A percentile compares a stretch with the other conserved stretches of the same genome.
phyloP scores from a whole-genome alignment of 2,329 filamentous ascomycete species.

The Phaeosphaeriaceae sp. region DNA sequence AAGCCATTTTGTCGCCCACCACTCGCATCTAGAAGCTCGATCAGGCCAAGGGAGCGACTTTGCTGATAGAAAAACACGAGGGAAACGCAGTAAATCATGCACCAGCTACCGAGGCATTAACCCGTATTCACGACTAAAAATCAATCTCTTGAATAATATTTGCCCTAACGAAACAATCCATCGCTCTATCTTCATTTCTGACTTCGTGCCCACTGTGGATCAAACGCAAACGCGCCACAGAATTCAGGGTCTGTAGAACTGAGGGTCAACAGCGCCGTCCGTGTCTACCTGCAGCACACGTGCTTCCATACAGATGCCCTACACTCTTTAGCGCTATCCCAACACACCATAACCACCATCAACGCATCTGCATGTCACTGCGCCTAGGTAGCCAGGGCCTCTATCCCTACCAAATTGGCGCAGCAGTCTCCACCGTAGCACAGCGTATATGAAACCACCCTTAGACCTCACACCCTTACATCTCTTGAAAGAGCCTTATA shows the following conservation, averaged over 20 bases:
- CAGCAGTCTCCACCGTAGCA: neutral
- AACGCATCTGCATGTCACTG: slow-evolving; percentile 6
- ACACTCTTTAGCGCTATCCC: neutral
- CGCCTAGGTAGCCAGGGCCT: slow-evolving; percentile 1
- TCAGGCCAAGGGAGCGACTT: slow-evolving; percentile 3
- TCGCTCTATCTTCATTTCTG: neutral
- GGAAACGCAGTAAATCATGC: neutral
- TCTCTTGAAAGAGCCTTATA: neutral
- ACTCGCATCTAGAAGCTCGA: slow-evolving; percentile 1
- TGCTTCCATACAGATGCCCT: slow-evolving; percentile 3
- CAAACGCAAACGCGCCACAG: neutral
- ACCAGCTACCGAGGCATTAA: neutral
- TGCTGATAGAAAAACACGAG: neutral
- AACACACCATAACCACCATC: neutral
- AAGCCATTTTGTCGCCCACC: neutral
- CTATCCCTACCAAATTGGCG: neutral
- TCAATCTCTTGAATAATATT: too few relatives aligned
- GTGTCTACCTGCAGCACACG: slow-evolving; percentile 8
- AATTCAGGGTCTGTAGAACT: slow-evolving; percentile 2
- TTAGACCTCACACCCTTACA: too few relatives aligned
- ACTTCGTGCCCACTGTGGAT: slow-evolving; percentile 1
- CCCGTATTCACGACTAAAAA: too few relatives aligned
- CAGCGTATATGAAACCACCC: too few relatives aligned
- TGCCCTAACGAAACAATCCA: too few relatives aligned
- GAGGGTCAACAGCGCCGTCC: slow-evolving; percentile 3